These are phyloP conservation scores for Baorangia bicolor DNA, from an alignment of 768 basidiomycete species.

Conservation along the genomic window DNA sequence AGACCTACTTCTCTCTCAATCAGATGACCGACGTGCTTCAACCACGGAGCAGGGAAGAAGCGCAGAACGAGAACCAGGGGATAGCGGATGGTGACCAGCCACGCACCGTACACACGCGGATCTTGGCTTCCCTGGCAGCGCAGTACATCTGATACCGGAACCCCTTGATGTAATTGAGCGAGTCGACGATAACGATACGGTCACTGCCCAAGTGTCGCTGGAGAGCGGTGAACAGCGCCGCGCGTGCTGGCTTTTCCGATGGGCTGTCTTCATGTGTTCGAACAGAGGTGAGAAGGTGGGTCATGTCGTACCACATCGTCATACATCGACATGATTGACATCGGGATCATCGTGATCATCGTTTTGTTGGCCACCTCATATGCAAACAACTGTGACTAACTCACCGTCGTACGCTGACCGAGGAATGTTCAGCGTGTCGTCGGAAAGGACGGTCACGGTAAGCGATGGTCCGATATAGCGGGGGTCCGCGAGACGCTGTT, in stretches of 20 bases:
- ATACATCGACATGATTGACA: too few relatives aligned
- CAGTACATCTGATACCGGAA: slow-evolving; percentile 99
- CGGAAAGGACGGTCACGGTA: slow-evolving; percentile 58
- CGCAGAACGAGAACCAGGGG: too few relatives aligned
- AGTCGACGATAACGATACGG: slow-evolving; percentile 85
- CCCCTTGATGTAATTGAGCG: slow-evolving; percentile 97
- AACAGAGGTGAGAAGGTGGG: not conserved
- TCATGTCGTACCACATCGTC: not conserved
- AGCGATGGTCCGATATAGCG: slow-evolving; percentile 52
- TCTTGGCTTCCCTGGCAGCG: slow-evolving; percentile 83
- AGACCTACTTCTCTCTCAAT: slow-evolving; percentile 50
- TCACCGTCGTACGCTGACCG: slow-evolving; percentile 74
- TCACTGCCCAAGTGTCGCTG: slow-evolving; percentile 70
- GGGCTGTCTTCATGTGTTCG: slow-evolving; percentile 52
- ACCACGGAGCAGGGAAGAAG: not conserved
- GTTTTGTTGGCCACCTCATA: not conserved
- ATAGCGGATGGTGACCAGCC: not conserved
- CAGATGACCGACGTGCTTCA: not conserved
- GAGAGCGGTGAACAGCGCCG: slow-evolving; percentile 76
- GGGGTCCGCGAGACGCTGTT: slow-evolving; percentile 47
- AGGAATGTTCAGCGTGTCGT: slow-evolving; percentile 64
- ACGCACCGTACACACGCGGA: slow-evolving; percentile 84
- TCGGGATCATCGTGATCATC: not conserved
- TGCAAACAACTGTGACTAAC: slow-evolving; percentile 13
- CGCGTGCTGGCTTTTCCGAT: slow-evolving; percentile 88